Evolutionary conservation across 768 basidiomycete species (phyloP).

Genomic region (Ramaria rubella): DNA sequence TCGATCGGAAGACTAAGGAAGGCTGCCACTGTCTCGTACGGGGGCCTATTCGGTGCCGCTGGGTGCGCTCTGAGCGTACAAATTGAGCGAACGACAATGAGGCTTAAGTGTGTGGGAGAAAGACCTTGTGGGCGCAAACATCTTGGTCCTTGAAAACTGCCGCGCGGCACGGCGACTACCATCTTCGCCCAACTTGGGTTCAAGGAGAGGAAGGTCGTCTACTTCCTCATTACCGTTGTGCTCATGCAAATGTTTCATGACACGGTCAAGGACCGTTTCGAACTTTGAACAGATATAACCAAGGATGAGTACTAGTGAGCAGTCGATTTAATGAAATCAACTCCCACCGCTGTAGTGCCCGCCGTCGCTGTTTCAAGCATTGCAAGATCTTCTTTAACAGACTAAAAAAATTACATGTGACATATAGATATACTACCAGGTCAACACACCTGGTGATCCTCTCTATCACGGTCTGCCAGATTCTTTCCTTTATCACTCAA

Average conservation of each 20-base stretch:
- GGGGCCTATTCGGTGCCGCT: conserved; percentile 47
- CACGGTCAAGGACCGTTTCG: conserved; percentile 32
- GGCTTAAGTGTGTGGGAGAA: background rate
- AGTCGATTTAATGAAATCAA: conserved; percentile 8
- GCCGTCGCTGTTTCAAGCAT: conserved; percentile 39
- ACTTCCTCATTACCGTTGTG: conserved; percentile 56
- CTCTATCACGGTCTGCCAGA: conserved; percentile 49
- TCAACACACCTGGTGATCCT: conserved; percentile 44
- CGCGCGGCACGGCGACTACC: conserved; percentile 39
- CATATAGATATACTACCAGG: background rate
- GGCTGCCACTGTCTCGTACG: conserved; percentile 52
- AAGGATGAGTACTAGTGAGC: background rate
- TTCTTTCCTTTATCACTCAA: conserved; percentile 44
- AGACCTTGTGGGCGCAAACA: conserved; percentile 55
- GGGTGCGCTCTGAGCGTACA: conserved; percentile 41
- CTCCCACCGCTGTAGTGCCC: conserved; percentile 26
- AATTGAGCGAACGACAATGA: background rate
- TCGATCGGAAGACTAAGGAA: conserved; percentile 52
- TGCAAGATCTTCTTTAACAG: conserved; percentile 36
- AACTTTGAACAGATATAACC: too few species aligned
- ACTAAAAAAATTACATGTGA: conserved; percentile 15
- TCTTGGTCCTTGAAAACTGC: conserved; percentile 50
- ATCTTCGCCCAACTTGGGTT: conserved; percentile 39
- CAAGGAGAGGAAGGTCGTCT: conserved; percentile 49
- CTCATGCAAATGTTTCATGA: conserved; percentile 43